Conservation (phyloP, 495 filamentous ascomycete genomes). For the Aspergillus campestris region DNA sequence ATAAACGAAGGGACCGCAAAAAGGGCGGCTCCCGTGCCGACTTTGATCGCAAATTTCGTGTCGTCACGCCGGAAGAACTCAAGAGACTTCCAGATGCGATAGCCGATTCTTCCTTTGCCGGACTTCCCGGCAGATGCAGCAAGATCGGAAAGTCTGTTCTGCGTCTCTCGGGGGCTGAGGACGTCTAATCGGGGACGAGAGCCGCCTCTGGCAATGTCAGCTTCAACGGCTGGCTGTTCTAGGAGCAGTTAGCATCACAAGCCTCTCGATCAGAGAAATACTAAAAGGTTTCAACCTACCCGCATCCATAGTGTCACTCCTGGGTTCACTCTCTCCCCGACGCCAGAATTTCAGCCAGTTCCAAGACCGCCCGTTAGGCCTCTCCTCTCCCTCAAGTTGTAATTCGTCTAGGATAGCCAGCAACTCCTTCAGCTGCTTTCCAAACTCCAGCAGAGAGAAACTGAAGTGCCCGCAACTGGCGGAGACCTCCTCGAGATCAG, state of each 20-base stretch:
- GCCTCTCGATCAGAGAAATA: background rate
- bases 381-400: slow-evolving; percentile 55
- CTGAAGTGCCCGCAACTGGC: slow-evolving; percentile 94
- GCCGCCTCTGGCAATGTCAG: background rate
- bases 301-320: slow-evolving; percentile 1
- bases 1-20: slow-evolving; percentile 86
- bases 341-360: slow-evolving; percentile 81
- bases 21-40: slow-evolving; percentile 77
- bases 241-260: too few species aligned
- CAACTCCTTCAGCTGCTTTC: slow-evolving; percentile 76
- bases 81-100: slow-evolving; percentile 51
- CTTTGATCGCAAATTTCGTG: slow-evolving; percentile 79
- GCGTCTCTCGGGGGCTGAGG: background rate
- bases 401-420: slow-evolving; percentile 79
- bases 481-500: slow-evolving; percentile 92
- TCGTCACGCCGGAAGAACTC: slow-evolving; percentile 56
- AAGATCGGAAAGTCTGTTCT: background rate
- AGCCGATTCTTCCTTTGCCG: slow-evolving; percentile 31
- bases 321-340: slow-evolving; percentile 11
- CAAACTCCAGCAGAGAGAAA: slow-evolving; percentile 80
- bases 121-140: background rate
- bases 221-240: slow-evolving; percentile 4
- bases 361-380: slow-evolving; percentile 58
- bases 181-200: background rate
- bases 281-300: slow-evolving; percentile 6